A percentile compares a stretch with the other conserved stretches of the same genome.
phyloP scores from a whole-genome alignment of 1,284 basidiomycete species.

The Inonotus hispidus region DNA sequence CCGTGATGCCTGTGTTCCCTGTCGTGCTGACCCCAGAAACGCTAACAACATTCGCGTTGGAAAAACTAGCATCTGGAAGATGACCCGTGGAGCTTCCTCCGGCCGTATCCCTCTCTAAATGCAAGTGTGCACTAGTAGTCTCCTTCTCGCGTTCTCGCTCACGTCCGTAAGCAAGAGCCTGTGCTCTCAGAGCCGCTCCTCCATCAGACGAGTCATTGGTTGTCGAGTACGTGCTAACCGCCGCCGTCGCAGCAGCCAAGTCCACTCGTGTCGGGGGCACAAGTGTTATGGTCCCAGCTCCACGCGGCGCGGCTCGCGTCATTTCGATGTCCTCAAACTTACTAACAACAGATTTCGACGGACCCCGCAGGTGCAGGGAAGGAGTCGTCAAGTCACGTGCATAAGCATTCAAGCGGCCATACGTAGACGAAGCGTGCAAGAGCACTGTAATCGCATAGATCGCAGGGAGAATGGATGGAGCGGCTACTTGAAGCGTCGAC shows the following conservation, averaged over 20 bases:
- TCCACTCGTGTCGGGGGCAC: not conserved
- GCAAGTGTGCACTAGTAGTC: not conserved
- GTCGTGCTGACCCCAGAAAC: not conserved
- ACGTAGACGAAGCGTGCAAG: conserved; percentile 3
- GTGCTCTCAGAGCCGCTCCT: conserved; percentile 4
- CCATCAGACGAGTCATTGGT: not conserved
- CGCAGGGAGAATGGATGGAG: conserved; percentile 11
- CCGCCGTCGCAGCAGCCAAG: not conserved
- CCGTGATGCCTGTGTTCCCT: not conserved
- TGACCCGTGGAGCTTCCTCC: conserved; percentile 4
- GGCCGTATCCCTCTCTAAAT: conserved; percentile 12
- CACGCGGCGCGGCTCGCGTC: not conserved
- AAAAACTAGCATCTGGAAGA: not conserved
- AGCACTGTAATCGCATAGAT: conserved; percentile 16
- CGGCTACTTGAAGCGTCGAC: conserved; percentile 6
- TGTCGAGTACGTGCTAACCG: not conserved
- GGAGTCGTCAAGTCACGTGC: not conserved
- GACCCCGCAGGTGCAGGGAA: not conserved
- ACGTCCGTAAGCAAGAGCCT: conserved; percentile 8
- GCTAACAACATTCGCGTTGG: not conserved
- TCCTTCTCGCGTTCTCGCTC: not conserved
- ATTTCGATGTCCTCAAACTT: conserved; percentile 14
- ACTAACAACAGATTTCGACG: not conserved
- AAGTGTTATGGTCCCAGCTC: not conserved
- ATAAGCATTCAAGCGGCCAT: not conserved